phyloP scores from a whole-genome alignment of 441 rosid species.

The Gossypium lobatum region DNA sequence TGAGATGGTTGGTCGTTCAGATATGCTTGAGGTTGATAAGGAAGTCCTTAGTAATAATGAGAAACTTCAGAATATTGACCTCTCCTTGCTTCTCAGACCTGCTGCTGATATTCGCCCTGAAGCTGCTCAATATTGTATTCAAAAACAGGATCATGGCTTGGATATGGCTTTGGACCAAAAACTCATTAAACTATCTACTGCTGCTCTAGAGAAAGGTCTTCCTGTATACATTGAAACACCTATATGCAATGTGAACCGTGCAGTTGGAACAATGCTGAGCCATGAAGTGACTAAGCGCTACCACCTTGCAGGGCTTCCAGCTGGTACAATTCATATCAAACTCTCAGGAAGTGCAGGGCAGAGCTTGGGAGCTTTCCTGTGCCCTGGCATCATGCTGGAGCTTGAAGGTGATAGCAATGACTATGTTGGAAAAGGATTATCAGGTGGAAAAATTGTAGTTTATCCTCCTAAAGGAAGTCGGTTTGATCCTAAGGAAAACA shows the following conservation, averaged over 20 bases:
- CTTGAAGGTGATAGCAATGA: constrained; percentile 99
- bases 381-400: constrained; percentile 89
- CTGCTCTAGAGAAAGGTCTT: constrained; percentile 77
- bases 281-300: constrained; percentile 96
- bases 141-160: constrained; percentile 95
- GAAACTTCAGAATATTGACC: constrained; percentile 88
- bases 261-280: constrained; percentile 99
- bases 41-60: constrained; percentile 77
- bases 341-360: constrained; percentile 96
- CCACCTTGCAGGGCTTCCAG: constrained; percentile 79
- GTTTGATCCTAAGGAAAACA: constrained; percentile 97
- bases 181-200: constrained; percentile 59
- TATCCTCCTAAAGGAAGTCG: constrained; percentile 91
- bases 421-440: constrained; percentile 98
- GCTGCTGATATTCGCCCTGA: constrained; percentile 96
- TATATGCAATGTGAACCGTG: constrained; percentile 90
- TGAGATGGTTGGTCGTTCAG: constrained; percentile 98
- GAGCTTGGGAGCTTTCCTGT: constrained; percentile 95
- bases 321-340: constrained; percentile 88
- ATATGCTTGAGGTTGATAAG: constrained; percentile 94
- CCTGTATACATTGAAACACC: constrained; percentile 85
- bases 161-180: constrained; percentile 94
- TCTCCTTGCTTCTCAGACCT: constrained; percentile 79
- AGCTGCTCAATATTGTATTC: constrained; percentile 89
- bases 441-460: constrained; percentile 93